phyloP scores from a whole-genome alignment of 305 asterid species.

The Solanum chacoense region DNA sequence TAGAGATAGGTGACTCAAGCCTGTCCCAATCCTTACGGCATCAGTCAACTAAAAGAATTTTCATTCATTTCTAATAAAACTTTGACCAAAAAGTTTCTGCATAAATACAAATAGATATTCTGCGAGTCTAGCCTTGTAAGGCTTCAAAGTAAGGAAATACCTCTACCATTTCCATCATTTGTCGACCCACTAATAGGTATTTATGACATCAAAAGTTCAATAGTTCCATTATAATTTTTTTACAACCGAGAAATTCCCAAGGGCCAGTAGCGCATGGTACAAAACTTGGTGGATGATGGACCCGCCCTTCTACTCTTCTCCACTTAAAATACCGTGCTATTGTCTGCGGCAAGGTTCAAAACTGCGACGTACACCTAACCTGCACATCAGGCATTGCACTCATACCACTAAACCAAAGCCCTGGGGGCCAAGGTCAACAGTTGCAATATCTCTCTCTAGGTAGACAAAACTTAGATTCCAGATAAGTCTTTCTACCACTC shows the following conservation, averaged over 20 bases:
- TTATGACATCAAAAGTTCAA: slow-evolving; percentile 3
- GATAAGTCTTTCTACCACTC: not conserved
- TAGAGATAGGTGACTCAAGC: slow-evolving; percentile 1
- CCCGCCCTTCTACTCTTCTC: not conserved
- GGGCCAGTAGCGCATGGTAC: not conserved
- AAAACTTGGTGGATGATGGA: not conserved
- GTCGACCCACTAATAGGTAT: not conserved
- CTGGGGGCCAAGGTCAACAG: not conserved
- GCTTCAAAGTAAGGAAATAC: not conserved
- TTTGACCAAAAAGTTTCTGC: not conserved
- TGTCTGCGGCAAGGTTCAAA: not conserved
- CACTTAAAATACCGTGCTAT: not conserved
- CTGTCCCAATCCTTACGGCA: not conserved
- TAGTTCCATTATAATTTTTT: not conserved
- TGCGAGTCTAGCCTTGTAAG: not conserved
- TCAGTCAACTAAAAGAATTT: not conserved
- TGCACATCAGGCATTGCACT: not conserved
- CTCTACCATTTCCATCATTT: not conserved
- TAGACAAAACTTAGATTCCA: not conserved
- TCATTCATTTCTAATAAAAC: not conserved
- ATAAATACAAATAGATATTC: not conserved
- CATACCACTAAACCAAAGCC: not conserved
- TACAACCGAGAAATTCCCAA: not conserved
- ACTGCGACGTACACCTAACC: not conserved
- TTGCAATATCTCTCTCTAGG: not conserved